phyloP scores from a whole-genome alignment of 1,284 basidiomycete species.

The Fomes fomentarius region DNA sequence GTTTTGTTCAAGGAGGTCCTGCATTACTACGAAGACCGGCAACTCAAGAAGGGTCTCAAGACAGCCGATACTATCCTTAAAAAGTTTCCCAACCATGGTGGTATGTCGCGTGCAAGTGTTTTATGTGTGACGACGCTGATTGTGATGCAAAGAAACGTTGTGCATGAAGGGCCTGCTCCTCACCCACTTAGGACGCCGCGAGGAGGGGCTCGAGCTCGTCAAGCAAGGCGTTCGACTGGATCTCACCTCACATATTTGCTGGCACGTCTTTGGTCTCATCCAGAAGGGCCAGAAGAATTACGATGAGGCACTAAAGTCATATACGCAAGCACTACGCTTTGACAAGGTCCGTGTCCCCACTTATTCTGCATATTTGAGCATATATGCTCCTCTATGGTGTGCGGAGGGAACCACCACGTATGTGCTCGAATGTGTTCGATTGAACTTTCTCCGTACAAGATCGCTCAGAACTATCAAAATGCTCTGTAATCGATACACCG shows the following conservation, averaged over 20 bases:
- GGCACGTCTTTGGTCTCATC: conserved; percentile 97
- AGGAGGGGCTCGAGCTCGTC: conserved; percentile 85
- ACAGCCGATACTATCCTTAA: conserved; percentile 94
- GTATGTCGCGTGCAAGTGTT: no score
- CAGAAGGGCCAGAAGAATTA: conserved; percentile 93
- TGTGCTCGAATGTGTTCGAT: no score
- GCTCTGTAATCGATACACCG: no score
- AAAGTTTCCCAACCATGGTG: conserved; percentile 95
- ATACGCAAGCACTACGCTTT: conserved; percentile 80
- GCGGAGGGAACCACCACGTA: no score
- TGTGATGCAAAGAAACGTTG: conserved; percentile 78
- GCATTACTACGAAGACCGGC: conserved; percentile 88
- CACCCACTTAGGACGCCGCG: conserved; percentile 83
- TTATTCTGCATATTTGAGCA: neutral
- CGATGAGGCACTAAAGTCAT: conserved; percentile 87
- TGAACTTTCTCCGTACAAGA: no score
- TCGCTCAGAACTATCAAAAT: no score
- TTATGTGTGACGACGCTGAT: no score
- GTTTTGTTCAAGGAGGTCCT: conserved; percentile 89
- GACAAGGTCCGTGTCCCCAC: conserved; percentile 73
- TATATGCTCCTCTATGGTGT: neutral
- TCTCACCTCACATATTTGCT: conserved; percentile 93
- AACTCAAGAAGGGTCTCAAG: conserved; percentile 91
- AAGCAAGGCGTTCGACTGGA: conserved; percentile 89
- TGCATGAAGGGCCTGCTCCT: conserved; percentile 93